Evolutionary conservation across 345 rosid genomes (phyloP).

Genomic region (Aquilaria malaccensis): DNA sequence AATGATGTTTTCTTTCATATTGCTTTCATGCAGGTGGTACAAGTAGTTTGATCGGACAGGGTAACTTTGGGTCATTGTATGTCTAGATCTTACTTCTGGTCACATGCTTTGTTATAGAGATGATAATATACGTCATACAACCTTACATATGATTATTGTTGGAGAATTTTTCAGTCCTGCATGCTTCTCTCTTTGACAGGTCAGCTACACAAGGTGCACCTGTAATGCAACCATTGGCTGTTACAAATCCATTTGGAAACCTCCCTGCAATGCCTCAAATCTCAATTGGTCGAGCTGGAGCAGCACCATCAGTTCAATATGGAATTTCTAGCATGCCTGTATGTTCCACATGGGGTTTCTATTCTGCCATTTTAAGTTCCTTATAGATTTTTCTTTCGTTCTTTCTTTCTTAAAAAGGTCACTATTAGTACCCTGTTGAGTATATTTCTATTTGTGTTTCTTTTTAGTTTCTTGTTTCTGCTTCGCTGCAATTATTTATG

Average conservation of each 20-base stretch:
- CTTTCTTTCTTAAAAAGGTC: background rate
- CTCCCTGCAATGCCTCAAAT: constrained; percentile 91
- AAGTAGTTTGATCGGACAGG: constrained; percentile 46
- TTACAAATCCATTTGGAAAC: constrained; percentile 79
- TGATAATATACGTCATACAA: background rate
- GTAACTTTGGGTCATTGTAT: constrained; percentile 44
- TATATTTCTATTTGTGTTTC: background rate
- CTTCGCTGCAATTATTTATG: background rate
- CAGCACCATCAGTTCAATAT: constrained; percentile 69
- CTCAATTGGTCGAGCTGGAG: constrained; percentile 73
- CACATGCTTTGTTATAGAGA: background rate
- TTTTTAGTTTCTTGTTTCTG: background rate
- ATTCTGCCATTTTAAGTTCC: constrained; percentile 6
- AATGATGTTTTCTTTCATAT: constrained; percentile 9
- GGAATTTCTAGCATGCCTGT: constrained; percentile 93
- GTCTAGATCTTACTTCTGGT: constrained; percentile 15
- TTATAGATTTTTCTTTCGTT: background rate
- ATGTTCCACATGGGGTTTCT: constrained; percentile 13
- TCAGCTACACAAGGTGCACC: constrained; percentile 36
- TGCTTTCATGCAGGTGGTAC: constrained; percentile 30
- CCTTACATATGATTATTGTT: background rate
- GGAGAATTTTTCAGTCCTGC: background rate
- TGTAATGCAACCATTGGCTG: constrained; percentile 42
- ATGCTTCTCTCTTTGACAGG: constrained; percentile 31
- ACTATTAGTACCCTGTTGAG: background rate